These are phyloP conservation scores for Nidularia pulvinata DNA, from an alignment of 768 basidiomycete genomes.

Conservation along the genomic window DNA sequence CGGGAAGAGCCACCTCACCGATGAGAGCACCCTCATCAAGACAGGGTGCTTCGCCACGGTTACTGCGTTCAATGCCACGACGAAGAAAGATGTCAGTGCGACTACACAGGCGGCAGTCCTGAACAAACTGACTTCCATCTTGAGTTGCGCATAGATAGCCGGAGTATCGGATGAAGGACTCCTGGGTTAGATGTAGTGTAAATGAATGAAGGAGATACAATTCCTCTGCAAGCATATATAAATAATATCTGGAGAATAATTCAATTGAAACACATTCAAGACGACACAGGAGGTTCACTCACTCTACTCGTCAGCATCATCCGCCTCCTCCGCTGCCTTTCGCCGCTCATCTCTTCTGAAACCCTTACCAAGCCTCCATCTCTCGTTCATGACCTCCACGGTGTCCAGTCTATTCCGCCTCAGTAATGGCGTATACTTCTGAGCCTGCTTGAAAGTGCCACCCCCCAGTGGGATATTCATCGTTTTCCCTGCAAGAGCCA, in stretches of 20 bases:
- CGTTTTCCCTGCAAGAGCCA: slow-evolving; percentile 6
- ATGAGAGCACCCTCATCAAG: slow-evolving; percentile 36
- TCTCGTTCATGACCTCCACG: slow-evolving; percentile 74
- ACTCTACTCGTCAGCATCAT: slow-evolving; percentile 17
- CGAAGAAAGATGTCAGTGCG: slow-evolving; percentile 41
- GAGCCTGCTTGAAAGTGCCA: slow-evolving; percentile 58
- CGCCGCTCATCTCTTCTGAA: slow-evolving; percentile 37
- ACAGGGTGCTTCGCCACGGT: slow-evolving; percentile 45
- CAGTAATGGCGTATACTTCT: slow-evolving; percentile 69
- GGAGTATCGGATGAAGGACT: background rate
- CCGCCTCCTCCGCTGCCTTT: slow-evolving; percentile 14
- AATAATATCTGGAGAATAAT: background rate
- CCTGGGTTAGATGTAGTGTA: background rate
- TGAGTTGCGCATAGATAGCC: too few species aligned
- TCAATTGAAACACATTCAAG: background rate
- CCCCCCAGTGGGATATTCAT: slow-evolving; percentile 71
- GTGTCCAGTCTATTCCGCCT: slow-evolving; percentile 66
- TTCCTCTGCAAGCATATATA: too few species aligned
- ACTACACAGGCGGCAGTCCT: slow-evolving; percentile 36
- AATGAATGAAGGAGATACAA: background rate
- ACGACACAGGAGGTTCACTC: background rate
- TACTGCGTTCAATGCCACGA: slow-evolving; percentile 40
- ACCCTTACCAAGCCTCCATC: slow-evolving; percentile 75
- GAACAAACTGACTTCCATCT: slow-evolving; percentile 24
- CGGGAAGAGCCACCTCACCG: slow-evolving; percentile 37